These are phyloP conservation scores for Bullera alba DNA, from an alignment of 768 basidiomycete genomes.

Conservation along the genomic window DNA sequence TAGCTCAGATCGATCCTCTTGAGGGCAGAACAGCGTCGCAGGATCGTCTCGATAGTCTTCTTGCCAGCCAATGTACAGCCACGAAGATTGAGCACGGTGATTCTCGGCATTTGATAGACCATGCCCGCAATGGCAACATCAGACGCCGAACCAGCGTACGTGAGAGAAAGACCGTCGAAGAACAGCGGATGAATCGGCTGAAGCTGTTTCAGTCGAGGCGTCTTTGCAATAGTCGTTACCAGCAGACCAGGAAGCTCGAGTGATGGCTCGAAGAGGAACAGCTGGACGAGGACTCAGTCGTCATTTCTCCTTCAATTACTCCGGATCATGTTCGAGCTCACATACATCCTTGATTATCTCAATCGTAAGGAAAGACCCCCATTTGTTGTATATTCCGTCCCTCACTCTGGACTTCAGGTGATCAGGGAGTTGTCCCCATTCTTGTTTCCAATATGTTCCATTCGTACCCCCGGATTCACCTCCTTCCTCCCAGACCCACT, in stretches of 20 bases:
- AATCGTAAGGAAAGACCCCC: conserved; percentile 21
- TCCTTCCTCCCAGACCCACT: conserved; percentile 22
- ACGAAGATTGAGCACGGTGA: conserved; percentile 27
- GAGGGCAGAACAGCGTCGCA: conserved; percentile 14
- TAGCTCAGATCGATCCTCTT: conserved; percentile 27
- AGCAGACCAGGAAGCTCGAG: conserved; percentile 19
- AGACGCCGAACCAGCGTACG: conserved; percentile 13
- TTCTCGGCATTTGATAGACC: conserved; percentile 21
- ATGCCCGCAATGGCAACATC: conserved; percentile 28
- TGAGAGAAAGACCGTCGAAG: conserved; percentile 16
- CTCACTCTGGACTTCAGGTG: conserved; percentile 26
- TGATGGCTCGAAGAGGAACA: conserved; percentile 20
- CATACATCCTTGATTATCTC: conserved; percentile 21
- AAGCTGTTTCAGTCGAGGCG: conserved; percentile 15
- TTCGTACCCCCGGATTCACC: not conserved
- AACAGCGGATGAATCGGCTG: not conserved
- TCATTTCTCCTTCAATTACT: not conserved
- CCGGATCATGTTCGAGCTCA: not conserved
- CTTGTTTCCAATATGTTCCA: conserved; percentile 18
- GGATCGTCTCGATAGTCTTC: conserved; percentile 13
- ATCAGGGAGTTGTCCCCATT: conserved; percentile 22
- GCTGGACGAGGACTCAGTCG: conserved; percentile 7
- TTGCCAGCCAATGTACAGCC: conserved; percentile 18
- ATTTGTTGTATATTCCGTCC: conserved; percentile 20
- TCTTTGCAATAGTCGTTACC: conserved; percentile 14